Percentiles rank a stretch among this genome's conserved stretches.
phyloP scores from a whole-genome alignment of 495 filamentous ascomycete species.

The Lentithecium fluviatile region DNA sequence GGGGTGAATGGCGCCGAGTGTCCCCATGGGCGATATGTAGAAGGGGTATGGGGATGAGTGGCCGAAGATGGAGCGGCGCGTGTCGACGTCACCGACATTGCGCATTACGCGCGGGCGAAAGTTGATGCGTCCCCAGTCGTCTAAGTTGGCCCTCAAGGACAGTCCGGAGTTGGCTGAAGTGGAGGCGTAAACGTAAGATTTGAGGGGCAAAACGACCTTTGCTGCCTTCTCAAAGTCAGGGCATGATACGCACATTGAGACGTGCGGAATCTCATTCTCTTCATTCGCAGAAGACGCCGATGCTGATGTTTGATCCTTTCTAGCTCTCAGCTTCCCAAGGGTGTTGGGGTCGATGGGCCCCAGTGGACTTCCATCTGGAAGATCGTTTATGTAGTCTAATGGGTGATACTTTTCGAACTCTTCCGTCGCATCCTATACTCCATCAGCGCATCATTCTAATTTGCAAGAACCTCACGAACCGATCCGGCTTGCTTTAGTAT shows the following conservation, averaged over 20 bases:
- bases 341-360: constrained; percentile 28
- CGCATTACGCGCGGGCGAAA: constrained; percentile 33
- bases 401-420: constrained; percentile 33
- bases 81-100: constrained; percentile 28
- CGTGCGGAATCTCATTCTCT: constrained; percentile 18
- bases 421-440: constrained; percentile 20
- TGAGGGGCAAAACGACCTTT: constrained; percentile 13
- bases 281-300: neutral
- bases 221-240: constrained; percentile 31
- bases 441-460: neutral
- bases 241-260: constrained; percentile 21
- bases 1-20: constrained; percentile 26
- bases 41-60: constrained; percentile 23
- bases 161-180: constrained; percentile 28
- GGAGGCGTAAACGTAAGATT: constrained; percentile 31
- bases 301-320: constrained; percentile 5
- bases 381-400: constrained; percentile 26
- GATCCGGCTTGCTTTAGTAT: constrained; percentile 79
- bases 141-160: constrained; percentile 23
- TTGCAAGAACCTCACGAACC: neutral
- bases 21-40: constrained; percentile 35
- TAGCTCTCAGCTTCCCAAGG: constrained; percentile 8
- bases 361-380: constrained; percentile 12
- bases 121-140: constrained; percentile 24
- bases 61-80: constrained; percentile 22